A percentile compares a stretch with the other conserved stretches of the same genome.
These are phyloP conservation scores for Fusarium sp. DNA, from an alignment of 2,329 filamentous ascomycete species.

Conservation along the genomic window DNA sequence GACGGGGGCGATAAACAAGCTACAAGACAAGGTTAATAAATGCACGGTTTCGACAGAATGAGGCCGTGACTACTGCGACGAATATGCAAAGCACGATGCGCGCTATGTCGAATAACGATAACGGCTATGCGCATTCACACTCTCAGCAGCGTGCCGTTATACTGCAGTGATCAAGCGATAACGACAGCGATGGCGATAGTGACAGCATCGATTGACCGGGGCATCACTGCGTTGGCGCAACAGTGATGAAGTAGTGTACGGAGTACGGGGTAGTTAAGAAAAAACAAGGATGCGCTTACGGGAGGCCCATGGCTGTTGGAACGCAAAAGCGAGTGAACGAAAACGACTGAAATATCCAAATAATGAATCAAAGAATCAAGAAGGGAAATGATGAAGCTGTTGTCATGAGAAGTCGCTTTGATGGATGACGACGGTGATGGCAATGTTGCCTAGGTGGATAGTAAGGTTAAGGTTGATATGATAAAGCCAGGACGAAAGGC, in stretches of 20 bases:
- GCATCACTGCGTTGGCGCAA: conserved; percentile 42
- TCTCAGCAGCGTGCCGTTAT: conserved; percentile 33
- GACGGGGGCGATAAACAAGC: conserved; percentile 62
- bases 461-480: conserved; percentile 16
- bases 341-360: conserved; percentile 15
- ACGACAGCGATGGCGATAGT: conserved; percentile 11
- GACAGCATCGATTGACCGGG: conserved; percentile 44
- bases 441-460: conserved; percentile 35
- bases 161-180: conserved; percentile 34
- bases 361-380: background rate
- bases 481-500: conserved; percentile 36
- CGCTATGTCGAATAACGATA: conserved; percentile 22
- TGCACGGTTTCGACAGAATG: conserved; percentile 13
- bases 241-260: conserved; percentile 26
- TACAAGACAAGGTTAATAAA: conserved; percentile 47
- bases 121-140: conserved; percentile 32
- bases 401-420: conserved; percentile 22
- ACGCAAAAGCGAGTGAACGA: conserved; percentile 33
- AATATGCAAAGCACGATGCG: conserved; percentile 28
- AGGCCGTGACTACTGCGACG: conserved; percentile 29
- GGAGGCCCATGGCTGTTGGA: conserved; percentile 59
- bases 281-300: conserved; percentile 57
- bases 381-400: background rate
- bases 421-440: conserved; percentile 24
- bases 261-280: conserved; percentile 16